Base-by-base conservation (phyloP, 2,329 filamentous ascomycete genomes). In the Cercospora nicotianae region DNA sequence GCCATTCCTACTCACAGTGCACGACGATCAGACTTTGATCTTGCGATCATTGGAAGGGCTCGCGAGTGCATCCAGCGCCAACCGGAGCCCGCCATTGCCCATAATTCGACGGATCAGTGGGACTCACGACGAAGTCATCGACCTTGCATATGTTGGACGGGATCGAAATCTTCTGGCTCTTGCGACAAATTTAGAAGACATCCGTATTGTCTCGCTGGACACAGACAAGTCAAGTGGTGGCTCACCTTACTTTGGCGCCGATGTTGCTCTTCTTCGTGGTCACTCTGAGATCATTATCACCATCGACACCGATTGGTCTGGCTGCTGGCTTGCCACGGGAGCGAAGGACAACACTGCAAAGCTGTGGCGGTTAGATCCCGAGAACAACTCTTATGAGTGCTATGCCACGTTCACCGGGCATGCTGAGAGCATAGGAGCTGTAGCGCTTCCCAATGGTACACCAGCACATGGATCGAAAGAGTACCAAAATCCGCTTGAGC, bases 91-190 rank as follows among this genome's bases (percentile, higher is more conserved):
- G 12, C 81, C 87, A n/a, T 79, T 90, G 26, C 83, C 86, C 9
- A 75, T 89, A 0, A 85, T 91, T 55, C 88, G 91, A 72, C 88
- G 93, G 55, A 96, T 99, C 72, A 97, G 94, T 4, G 96, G 95
- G 63, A 97, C 95, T 6, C 93, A 98, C 79, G 96, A 99, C 78
- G 95, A 99, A 79, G 93, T 99, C 63, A 97, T 99, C 73, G 96
- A 99, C 77, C 83, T 99, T 36, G 91, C 90, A 31, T 97, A 95
- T 75, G 84, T 98, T 64, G 88, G 95, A 1, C 87, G 89, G 0
- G 90, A 96, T 74, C 88, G 87, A 66, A 94, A 92, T 2, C 82
- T 96, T 62, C 85, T 99, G 69, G 96, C 95, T 5, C 83, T 99
- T 28, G 95, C 94, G 6, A 98, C 94, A 2, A 99, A 99, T 78